phyloP scores from a whole-genome alignment of 176 grass and related monocot genomes.

The Avena sativa region DNA sequence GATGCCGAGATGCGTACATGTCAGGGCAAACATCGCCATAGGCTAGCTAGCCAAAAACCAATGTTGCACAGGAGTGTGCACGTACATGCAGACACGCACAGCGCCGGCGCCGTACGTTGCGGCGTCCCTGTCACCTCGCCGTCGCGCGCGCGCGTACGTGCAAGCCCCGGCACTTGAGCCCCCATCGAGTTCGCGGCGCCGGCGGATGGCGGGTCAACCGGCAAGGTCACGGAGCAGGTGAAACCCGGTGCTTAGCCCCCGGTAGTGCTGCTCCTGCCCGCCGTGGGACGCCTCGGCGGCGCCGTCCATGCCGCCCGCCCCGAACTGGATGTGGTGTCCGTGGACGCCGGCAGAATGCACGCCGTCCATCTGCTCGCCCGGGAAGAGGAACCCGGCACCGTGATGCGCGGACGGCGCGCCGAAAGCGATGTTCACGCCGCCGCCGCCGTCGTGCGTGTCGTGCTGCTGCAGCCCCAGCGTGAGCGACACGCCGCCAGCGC shows the following conservation, averaged over 20 bases:
- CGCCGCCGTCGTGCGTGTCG: conserved; percentile 44
- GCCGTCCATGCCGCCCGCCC: conserved; percentile 29
- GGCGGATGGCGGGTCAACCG: conserved; percentile 38
- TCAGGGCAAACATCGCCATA: not conserved
- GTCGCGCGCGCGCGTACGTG: not conserved
- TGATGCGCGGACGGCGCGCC: conserved; percentile 35
- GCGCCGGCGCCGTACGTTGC: not conserved
- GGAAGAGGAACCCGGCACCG: conserved; percentile 46
- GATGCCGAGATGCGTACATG: not conserved
- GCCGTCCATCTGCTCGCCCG: conserved; percentile 53
- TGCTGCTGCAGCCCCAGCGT: conserved; percentile 88
- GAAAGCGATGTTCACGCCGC: conserved; percentile 67
- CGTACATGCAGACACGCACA: not conserved
- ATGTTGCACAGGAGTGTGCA: not conserved
- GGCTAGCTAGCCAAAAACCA: not conserved
- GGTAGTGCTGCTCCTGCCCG: conserved; percentile 47
- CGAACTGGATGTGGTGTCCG: conserved; percentile 47
- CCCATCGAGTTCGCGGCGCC: no score
- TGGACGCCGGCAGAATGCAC: conserved; percentile 38
- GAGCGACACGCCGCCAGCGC: conserved; percentile 60
- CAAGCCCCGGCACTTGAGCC: not conserved
- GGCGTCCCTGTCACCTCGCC: not conserved
- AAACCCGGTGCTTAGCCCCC: conserved; percentile 43
- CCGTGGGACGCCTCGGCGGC: conserved; percentile 28
- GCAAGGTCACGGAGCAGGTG: conserved; percentile 67